phyloP scores from a whole-genome alignment of 768 basidiomycete species.

The Tricholomella constricta region DNA sequence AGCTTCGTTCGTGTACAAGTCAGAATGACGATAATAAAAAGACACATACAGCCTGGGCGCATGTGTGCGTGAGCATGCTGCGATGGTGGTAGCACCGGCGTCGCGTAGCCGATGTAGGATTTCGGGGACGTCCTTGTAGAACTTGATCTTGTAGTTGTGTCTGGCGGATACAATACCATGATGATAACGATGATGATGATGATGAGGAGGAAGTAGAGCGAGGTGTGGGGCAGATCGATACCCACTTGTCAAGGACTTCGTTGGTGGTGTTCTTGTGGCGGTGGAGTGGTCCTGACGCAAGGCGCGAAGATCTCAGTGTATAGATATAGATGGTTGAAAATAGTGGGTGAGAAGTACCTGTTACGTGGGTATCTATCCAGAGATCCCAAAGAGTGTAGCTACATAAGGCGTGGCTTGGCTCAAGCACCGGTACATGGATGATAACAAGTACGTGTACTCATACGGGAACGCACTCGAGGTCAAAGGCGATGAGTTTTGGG shows the following conservation, averaged over 20 bases:
- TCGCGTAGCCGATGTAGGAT: slow-evolving; percentile 63
- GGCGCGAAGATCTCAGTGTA: neutral
- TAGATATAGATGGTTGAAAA: neutral
- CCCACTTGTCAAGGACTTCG: slow-evolving; percentile 53
- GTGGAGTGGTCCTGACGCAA: slow-evolving; percentile 50
- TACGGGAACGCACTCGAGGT: slow-evolving; percentile 65
- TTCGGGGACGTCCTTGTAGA: slow-evolving; percentile 76
- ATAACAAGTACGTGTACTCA: too few species aligned
- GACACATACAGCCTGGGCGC: slow-evolving; percentile 65
- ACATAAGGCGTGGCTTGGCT: neutral
- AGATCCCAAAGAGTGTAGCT: slow-evolving; percentile 85
- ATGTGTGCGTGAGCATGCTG: slow-evolving; percentile 74
- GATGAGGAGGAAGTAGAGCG: neutral
- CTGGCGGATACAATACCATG: too few species aligned
- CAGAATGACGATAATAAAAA: neutral
- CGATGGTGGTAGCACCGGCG: slow-evolving; percentile 55
- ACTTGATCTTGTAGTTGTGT: slow-evolving; percentile 56
- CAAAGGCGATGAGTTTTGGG: slow-evolving; percentile 76
- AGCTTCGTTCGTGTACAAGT: too few species aligned
- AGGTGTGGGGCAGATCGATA: neutral
- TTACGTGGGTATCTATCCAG: slow-evolving; percentile 83
- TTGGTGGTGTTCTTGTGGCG: slow-evolving; percentile 47
- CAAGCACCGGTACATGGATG: too few species aligned
- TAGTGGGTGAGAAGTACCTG: slow-evolving; percentile 35
- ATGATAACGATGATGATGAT: too few species aligned